phyloP scores from a whole-genome alignment of 345 rosid species.

The Lepidium aucheri region DNA sequence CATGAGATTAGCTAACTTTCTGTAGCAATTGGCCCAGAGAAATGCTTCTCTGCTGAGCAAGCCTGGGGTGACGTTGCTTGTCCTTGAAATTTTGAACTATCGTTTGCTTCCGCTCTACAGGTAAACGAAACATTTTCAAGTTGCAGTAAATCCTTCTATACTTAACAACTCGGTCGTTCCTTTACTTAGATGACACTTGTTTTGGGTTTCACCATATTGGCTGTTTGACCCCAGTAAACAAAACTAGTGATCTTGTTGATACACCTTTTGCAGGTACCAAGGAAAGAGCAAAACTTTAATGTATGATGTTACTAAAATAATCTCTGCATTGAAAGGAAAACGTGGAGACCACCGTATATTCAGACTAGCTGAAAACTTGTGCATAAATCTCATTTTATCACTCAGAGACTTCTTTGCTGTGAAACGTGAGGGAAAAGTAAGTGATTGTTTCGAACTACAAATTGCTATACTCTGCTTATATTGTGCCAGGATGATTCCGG shows the following conservation, averaged over 20 bases:
- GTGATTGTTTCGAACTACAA: neutral
- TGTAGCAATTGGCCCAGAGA: slow-evolving; percentile 90
- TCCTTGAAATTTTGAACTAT: slow-evolving; percentile 88
- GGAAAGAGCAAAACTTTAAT: slow-evolving; percentile 87
- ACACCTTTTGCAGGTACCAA: slow-evolving; percentile 57
- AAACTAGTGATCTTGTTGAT: slow-evolving; percentile 3
- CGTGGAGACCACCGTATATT: slow-evolving; percentile 97
- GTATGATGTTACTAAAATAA: slow-evolving; percentile 93
- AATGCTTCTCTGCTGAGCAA: slow-evolving; percentile 74
- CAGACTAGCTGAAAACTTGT: slow-evolving; percentile 88
- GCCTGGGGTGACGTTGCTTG: slow-evolving; percentile 86
- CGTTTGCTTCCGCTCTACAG: slow-evolving; percentile 96
- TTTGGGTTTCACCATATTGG: neutral
- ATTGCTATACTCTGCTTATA: neutral
- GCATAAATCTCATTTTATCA: slow-evolving; percentile 89
- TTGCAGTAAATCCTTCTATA: neutral
- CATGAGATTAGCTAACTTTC: slow-evolving; percentile 18
- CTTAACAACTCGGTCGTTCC: neutral
- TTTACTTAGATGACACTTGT: neutral
- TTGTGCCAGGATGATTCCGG: slow-evolving; percentile 6
- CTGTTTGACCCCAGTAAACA: slow-evolving; percentile 6
- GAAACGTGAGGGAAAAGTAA: slow-evolving; percentile 94
- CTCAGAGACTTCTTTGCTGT: slow-evolving; percentile 80
- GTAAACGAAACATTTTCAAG: slow-evolving; percentile 26
- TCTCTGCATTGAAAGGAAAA: slow-evolving; percentile 82